These are phyloP conservation scores for Wickerhamomyces queroliae DNA, from an alignment of 805 yeast genomes.

Conservation along the genomic window DNA sequence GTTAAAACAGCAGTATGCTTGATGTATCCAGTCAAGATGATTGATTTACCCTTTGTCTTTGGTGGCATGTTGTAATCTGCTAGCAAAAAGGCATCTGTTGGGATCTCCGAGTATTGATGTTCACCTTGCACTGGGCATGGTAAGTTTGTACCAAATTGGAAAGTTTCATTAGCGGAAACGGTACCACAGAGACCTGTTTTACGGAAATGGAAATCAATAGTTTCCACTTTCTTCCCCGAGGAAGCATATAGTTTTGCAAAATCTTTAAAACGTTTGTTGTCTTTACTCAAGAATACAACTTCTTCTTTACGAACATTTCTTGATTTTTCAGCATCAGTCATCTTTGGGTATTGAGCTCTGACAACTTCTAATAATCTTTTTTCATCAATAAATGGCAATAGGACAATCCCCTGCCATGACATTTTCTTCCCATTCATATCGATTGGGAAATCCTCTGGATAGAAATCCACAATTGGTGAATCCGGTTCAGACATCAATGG, in stretches of 20 bases:
- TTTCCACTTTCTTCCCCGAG: constrained; percentile 12
- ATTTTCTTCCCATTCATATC: constrained; percentile 95
- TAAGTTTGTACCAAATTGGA: constrained; percentile 23
- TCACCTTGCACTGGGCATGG: constrained; percentile 31
- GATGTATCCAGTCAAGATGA: constrained; percentile 76
- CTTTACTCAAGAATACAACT: constrained; percentile 59
- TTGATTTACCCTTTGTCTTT: constrained; percentile 58
- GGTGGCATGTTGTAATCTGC: constrained; percentile 59
- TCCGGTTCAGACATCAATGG: constrained; percentile 74
- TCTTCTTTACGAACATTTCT: constrained; percentile 72
- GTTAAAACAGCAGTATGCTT: constrained; percentile 57
- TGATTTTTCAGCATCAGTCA: constrained; percentile 61
- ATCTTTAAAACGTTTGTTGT: constrained; percentile 38
- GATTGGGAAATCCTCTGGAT: constrained; percentile 81
- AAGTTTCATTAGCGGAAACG: constrained; percentile 32
- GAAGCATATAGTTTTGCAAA: constrained; percentile 21
- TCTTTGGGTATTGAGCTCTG: constrained; percentile 50
- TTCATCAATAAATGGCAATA: constrained; percentile 88
- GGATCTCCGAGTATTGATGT: constrained; percentile 30
- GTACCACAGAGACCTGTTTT: constrained; percentile 56
- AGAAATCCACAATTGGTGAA: constrained; percentile 85
- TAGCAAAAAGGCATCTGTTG: constrained; percentile 34
- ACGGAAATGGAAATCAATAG: constrained; percentile 39
- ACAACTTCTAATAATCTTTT: constrained; percentile 64
- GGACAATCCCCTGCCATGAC: constrained; percentile 93